A percentile compares a stretch with the other conserved stretches of the same genome.
These are phyloP conservation scores for Clitoria ternatea DNA, from an alignment of 306 rosid species.

Conservation along the genomic window DNA sequence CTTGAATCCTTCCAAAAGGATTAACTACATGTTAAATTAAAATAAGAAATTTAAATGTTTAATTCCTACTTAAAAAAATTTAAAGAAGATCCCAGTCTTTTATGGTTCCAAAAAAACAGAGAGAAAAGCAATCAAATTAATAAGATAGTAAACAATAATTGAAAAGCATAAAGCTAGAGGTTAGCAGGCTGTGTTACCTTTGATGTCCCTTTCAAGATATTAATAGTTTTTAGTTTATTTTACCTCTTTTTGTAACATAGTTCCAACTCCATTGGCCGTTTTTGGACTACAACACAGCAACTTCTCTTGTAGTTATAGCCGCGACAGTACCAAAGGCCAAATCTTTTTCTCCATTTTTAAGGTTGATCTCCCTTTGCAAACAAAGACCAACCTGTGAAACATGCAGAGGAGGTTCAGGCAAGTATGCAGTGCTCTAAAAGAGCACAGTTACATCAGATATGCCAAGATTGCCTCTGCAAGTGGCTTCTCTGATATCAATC, in stretches of 20 bases:
- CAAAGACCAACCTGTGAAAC: background rate
- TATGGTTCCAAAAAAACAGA: too few species aligned
- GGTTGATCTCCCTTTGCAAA: background rate
- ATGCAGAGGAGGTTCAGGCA: conserved; percentile 33
- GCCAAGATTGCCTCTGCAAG: conserved; percentile 62
- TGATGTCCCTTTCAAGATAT: background rate
- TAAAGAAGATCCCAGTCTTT: too few species aligned
- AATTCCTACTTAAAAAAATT: too few species aligned
- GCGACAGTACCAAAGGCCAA: conserved; percentile 16
- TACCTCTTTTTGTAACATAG: background rate
- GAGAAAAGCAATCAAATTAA: too few species aligned
- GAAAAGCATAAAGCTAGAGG: too few species aligned
- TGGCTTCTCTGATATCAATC: conserved; percentile 54
- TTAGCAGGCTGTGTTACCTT: too few species aligned
- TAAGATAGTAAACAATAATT: too few species aligned
- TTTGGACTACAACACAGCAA: background rate
- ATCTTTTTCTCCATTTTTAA: conserved; percentile 6
- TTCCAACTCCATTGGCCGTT: background rate
- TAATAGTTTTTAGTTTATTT: background rate
- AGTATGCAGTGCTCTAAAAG: conserved; percentile 46
- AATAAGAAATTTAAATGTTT: too few species aligned
- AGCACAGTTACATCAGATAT: conserved; percentile 46
- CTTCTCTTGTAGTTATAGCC: conserved; percentile 28
- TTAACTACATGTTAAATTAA: too few species aligned
- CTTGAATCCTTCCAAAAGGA: too few species aligned